phyloP scores from a whole-genome alignment of 73 alveolate species.

The Stentor roeselii region DNA sequence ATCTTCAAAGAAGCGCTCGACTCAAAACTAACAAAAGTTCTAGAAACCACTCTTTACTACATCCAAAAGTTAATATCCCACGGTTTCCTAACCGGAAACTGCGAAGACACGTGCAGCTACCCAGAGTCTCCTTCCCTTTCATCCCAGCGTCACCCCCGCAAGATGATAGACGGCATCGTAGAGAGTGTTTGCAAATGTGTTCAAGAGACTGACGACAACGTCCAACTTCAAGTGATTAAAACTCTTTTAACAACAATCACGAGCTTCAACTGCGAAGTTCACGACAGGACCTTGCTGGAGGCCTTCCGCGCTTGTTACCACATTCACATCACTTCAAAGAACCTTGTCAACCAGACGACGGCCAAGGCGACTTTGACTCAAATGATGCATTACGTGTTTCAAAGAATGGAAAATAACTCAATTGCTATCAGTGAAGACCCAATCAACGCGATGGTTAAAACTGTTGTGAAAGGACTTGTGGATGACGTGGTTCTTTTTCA shows the following conservation, averaged over 20 bases:
- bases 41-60: slow-evolving; percentile 57
- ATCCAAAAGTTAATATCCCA: slow-evolving; percentile 63
- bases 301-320: slow-evolving; percentile 70
- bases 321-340: slow-evolving; percentile 60
- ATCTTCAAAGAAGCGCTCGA: slow-evolving; percentile 69
- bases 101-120: slow-evolving; percentile 46
- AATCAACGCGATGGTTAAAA: neutral
- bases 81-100: slow-evolving; percentile 75
- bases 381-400: slow-evolving; percentile 61
- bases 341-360: slow-evolving; percentile 56
- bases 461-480: slow-evolving; percentile 31
- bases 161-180: slow-evolving; percentile 71
- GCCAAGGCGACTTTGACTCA: slow-evolving; percentile 69
- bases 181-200: slow-evolving; percentile 69
- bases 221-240: slow-evolving; percentile 63
- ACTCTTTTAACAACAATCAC: slow-evolving; percentile 58
- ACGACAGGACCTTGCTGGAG: slow-evolving; percentile 58
- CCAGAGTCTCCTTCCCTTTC: slow-evolving; percentile 24
- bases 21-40: slow-evolving; percentile 54
- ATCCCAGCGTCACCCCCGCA: slow-evolving; percentile 38
- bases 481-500: slow-evolving; percentile 36
- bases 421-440: slow-evolving; percentile 15
- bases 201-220: slow-evolving; percentile 61
- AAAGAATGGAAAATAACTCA: slow-evolving; percentile 68
- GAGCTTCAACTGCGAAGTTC: slow-evolving; percentile 54